Evolutionary conservation across 768 basidiomycete species (phyloP).

Genomic region (Agrocybe praecox): DNA sequence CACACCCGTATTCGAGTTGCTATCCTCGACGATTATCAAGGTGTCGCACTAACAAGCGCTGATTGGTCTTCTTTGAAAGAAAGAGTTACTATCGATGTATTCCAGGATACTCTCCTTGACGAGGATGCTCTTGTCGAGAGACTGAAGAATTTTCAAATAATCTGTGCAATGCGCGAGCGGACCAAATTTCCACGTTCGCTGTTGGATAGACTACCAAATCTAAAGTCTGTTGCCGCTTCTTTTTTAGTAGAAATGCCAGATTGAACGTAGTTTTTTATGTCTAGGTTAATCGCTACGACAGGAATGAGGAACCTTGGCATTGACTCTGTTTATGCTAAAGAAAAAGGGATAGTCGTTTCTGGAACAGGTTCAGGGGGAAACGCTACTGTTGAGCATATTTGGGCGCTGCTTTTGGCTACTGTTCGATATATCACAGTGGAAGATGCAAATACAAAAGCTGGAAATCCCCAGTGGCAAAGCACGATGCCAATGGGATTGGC

Average conservation of each 20-base stretch:
- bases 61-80: constrained; percentile 54
- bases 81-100: constrained; percentile 44
- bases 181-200: constrained; percentile 55
- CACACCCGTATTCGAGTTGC: constrained; percentile 37
- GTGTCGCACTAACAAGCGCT: constrained; percentile 48
- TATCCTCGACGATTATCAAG: constrained; percentile 66
- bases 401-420: constrained; percentile 59
- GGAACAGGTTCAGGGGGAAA: constrained; percentile 47
- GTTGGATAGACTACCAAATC: constrained; percentile 57
- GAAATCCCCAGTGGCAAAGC: constrained; percentile 56
- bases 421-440: constrained; percentile 52
- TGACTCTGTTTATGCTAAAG: constrained; percentile 46
- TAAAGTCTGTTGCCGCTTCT: constrained; percentile 36
- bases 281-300: constrained; percentile 59
- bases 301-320: constrained; percentile 52
- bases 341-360: constrained; percentile 52
- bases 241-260: background rate
- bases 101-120: constrained; percentile 52
- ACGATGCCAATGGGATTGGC: constrained; percentile 49
- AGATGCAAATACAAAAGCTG: constrained; percentile 45
- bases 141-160: constrained; percentile 53
- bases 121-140: constrained; percentile 51
- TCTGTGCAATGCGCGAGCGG: constrained; percentile 70
- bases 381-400: constrained; percentile 65
- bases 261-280: background rate